Evolutionary conservation across 768 basidiomycete species (phyloP), one percentile per base, ranked within the genome.

Genomic region (Hygrocybe punicea): DNA sequence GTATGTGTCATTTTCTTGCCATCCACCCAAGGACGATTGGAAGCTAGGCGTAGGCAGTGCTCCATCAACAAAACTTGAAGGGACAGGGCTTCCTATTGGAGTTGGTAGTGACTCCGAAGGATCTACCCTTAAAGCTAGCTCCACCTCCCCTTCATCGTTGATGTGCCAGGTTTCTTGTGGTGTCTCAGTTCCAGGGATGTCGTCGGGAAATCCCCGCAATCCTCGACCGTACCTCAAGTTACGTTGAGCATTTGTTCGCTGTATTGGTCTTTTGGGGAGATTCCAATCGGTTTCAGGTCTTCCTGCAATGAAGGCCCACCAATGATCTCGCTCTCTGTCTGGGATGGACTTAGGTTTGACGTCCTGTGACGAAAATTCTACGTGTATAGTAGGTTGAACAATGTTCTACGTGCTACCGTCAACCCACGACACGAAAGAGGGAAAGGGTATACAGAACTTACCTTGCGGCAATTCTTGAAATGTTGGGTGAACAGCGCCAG

Each of bases 261-360:
- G 55, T 60, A 72, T 79, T 23, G 70, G 57, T 58, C 68, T 73
- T 65, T 80, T 83, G 10, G 79, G 75, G 19, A 80, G 76, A 64
- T 79, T 80, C 89, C 89, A 91, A 40, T 81, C 83, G 33, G 78
- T 76, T 64, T 83, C 81, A n/a, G 87, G 84, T 60, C 76, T 75
- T 34, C 89, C 91, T 45, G 82, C 74, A 5, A 93, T 70, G 61
- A 85, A 93, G 14, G 80, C 78, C 91, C 91, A 92, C 91, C 91
- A 93, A 16, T 76, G 70, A 60, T 89, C 86, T 55, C 91, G 78
- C 57, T 89, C 84, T 65, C 81, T 85, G 50, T 87, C 85, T 23
- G 90, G 90, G 58, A 90, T 79, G 40, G 78, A 56, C 59, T 72
- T 79, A 14, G 58, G 68, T 45, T 58, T 49, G 24, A 50, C 59